A percentile compares a stretch with the other conserved stretches of the same genome.
These are phyloP conservation scores for Penicillium angulare DNA, from an alignment of 495 filamentous ascomycete species.

Conservation along the genomic window DNA sequence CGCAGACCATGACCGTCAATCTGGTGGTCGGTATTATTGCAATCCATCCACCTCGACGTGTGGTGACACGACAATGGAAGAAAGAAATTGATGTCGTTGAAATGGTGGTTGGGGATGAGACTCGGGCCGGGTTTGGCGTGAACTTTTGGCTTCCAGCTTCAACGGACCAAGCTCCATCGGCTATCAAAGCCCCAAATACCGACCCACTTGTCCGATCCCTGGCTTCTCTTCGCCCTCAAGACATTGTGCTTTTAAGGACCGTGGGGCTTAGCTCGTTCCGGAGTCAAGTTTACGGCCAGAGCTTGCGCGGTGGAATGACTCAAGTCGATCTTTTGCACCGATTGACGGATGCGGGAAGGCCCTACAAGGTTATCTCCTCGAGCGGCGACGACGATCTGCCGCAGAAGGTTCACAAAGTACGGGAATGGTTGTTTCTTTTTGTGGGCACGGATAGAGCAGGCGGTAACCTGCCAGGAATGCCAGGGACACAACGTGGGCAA, in stretches of 20 bases:
- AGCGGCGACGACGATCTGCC: slow-evolving; percentile 45
- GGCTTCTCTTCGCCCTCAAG: slow-evolving; percentile 56
- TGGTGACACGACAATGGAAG: slow-evolving; percentile 50
- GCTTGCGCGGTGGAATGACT: slow-evolving; percentile 67
- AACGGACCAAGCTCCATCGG: slow-evolving; percentile 2
- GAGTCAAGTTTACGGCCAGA: slow-evolving; percentile 74
- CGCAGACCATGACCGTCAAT: slow-evolving; percentile 78
- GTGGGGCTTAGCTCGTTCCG: slow-evolving; percentile 73
- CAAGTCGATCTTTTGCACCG: slow-evolving; percentile 66
- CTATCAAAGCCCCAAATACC: slow-evolving; percentile 21
- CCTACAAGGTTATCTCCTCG: slow-evolving; percentile 25
- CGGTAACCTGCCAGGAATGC: slow-evolving; percentile 29
- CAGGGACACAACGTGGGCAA: slow-evolving; percentile 31
- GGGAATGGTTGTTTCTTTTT: slow-evolving; percentile 73
- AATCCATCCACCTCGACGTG: slow-evolving; percentile 61
- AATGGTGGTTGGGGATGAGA: slow-evolving; percentile 83
- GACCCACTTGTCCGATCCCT: slow-evolving; percentile 43
- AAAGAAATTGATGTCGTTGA: slow-evolving; percentile 64
- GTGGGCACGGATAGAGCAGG: slow-evolving; percentile 53
- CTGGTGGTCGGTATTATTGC: slow-evolving; percentile 76
- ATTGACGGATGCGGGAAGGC: slow-evolving; percentile 38
- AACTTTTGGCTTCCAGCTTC: slow-evolving; percentile 72
- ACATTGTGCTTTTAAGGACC: slow-evolving; percentile 73
- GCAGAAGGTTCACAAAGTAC: slow-evolving; percentile 64
- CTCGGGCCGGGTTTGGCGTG: slow-evolving; percentile 73